Base-by-base conservation (phyloP, 371 early-diverging fungal species). In the Actinomortierella ambigua region DNA sequence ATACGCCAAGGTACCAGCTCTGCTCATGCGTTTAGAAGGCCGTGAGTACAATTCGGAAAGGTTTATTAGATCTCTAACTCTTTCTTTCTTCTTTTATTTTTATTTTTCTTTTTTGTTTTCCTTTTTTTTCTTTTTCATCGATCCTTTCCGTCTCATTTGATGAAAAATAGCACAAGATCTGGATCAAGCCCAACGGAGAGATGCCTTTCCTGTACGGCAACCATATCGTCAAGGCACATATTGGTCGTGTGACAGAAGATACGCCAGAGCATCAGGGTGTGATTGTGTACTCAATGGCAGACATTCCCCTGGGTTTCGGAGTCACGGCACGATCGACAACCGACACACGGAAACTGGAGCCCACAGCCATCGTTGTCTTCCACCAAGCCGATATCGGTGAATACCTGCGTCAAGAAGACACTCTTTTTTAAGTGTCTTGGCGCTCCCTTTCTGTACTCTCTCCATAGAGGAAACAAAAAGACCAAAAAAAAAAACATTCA, bases 121-220 rank as follows among this genome's bases (percentile, higher is more conserved):
- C 6, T 27, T 53, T 15, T 50, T 50, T 39, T 51, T 29, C 3
- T 3, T 7, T 2, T 29, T 14, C 50, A 52, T 15, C 13, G 20
- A 58, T 28, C n/a, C 39, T 24, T 8, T 54, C 24, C 15, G n/a
- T 18, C 8, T 39, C 34, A 5, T 54, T 43, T 1, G 20, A 22
- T 3, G 24, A 5, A 23, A 63, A 22, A 24, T 68, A 90, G 86
- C 88, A 93, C 83, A 95, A 96, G 81, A 91, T 99, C 46, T 99
- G 99, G 98, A 91, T 99, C 54, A 99, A 99, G 81, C 95, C 95
- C 42, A 96, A 93, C 76, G 99, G 99, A 60, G 99, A 99, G 80
- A 99, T 98, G 99, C 95, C 98, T 22, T 98, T 93, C 84, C 75
- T 99, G 67, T 99, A 99, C 77, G 99, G 99, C 34, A 99, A 99